Base-by-base conservation (phyloP, 495 filamentous ascomycete species). In the Daldinia childiae region DNA sequence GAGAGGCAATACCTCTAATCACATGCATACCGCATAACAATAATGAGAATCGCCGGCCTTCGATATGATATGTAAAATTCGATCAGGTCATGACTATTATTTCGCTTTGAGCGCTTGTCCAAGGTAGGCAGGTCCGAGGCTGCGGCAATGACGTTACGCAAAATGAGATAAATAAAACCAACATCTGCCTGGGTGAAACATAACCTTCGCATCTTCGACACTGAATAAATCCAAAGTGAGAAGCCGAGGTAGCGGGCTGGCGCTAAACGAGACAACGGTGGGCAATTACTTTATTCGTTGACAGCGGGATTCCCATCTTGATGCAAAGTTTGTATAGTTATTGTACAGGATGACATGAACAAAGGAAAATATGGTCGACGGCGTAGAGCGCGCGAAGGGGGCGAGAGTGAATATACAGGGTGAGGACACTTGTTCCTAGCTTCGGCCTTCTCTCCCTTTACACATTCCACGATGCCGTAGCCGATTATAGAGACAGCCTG, bases 271-370 rank as follows among this genome's bases (percentile, higher is more conserved):
- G 21, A 26, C 21, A 29, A 64, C 51, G 62, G 58, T 63, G 71
- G 41, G 65, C 66, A 69, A 69, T 73, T 69, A 69, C 56, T 73
- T 57, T 69, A 73, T 73, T 73, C 62, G 66, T 60, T 58, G 36
- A 66, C 71, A 61, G 58, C 66, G 29, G 50, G 17, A 64, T 27
- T 48, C 58, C 62, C 62, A 58, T 69, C 66, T 69, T 50, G 54
- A 73, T 73, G 71, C 71, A 69, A 69, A 69, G 68, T 69, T 73
- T 30, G 65, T 58, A 26, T 73, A 66, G 65, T 66, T 73, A 69
- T 69, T 73, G 71, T 73, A 73, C 71, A 69, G 62, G 71, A 59
- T 65, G 41, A 62, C 38, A 64, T 59, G 64, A 52, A 69, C 57
- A 66, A 69, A 73, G 24, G 66, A 68, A 32, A 39, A 55, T 11